Evolutionary conservation across 1,139 yeast genomes (phyloP).

Genomic region (Ashbya aceris): DNA sequence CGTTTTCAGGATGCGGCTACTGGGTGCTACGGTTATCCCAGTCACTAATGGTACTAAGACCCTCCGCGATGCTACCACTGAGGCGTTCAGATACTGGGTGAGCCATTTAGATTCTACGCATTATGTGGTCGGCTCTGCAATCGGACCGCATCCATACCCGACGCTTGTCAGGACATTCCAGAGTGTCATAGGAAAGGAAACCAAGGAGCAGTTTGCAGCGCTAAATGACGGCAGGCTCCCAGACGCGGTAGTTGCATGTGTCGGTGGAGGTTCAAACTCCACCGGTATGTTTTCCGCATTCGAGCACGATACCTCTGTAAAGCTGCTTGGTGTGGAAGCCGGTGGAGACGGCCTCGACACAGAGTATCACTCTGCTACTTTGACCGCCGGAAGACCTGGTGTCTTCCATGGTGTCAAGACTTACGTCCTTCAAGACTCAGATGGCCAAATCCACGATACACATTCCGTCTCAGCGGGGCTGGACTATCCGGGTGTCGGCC

Average conservation of each 20-base stretch:
- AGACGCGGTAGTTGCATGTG: constrained; percentile 93
- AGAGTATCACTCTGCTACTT: constrained; percentile 80
- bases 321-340: constrained; percentile 91
- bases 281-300: constrained; percentile 95
- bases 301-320: constrained; percentile 68
- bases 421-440: constrained; percentile 77
- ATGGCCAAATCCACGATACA: constrained; percentile 96
- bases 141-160: constrained; percentile 99
- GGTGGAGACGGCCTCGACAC: constrained; percentile 97
- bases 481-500: constrained; percentile 99
- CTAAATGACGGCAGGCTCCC: constrained; percentile 78
- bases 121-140: constrained; percentile 94
- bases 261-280: constrained; percentile 97
- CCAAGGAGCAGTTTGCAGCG: constrained; percentile 79
- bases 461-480: constrained; percentile 97
- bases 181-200: constrained; percentile 90
- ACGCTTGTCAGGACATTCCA: constrained; percentile 97
- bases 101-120: constrained; percentile 78
- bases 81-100: constrained; percentile 95
- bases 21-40: constrained; percentile 92
- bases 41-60: constrained; percentile 94
- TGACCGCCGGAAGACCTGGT: constrained; percentile 89
- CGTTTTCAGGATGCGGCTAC: constrained; percentile 91
- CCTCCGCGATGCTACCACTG: constrained; percentile 94
- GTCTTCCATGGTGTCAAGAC: constrained; percentile 98